A percentile compares a stretch with the other conserved stretches of the same genome.
Conservation (phyloP, 148 eudicot genomes). For the Nepenthes gracilis region DNA sequence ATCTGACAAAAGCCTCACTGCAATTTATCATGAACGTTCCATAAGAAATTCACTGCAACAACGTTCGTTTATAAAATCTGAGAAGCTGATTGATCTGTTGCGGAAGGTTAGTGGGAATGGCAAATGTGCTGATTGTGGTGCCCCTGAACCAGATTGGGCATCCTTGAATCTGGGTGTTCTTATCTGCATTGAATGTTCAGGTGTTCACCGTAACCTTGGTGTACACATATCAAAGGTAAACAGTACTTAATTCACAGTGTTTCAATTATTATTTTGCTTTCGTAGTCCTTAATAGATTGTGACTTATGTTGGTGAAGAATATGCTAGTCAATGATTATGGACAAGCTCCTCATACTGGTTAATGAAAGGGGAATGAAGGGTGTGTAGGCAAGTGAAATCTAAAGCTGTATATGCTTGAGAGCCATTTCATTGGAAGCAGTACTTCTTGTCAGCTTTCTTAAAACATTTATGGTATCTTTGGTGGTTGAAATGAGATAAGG, state of each 20-base stretch:
- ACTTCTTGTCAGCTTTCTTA: no score
- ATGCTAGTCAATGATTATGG: no score
- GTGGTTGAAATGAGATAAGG: no score
- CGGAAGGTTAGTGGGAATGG: constrained; percentile 84
- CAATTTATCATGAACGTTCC: constrained; percentile 52
- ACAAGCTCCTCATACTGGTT: no score
- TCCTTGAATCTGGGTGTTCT: constrained; percentile 95
- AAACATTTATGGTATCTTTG: no score
- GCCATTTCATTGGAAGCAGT: no score
- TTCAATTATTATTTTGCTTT: neutral
- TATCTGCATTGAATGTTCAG: constrained; percentile 98
- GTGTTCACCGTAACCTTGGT: constrained; percentile 98
- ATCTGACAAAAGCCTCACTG: constrained; percentile 55
- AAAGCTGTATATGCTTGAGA: no score
- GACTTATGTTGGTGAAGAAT: neutral
- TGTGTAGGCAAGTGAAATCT: no score
- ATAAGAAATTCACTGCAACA: constrained; percentile 60
- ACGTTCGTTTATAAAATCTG: constrained; percentile 48
- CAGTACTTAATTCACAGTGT: neutral
- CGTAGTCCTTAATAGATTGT: neutral
- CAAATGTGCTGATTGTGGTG: constrained; percentile 96
- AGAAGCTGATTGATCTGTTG: constrained; percentile 74
- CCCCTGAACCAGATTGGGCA: constrained; percentile 98
- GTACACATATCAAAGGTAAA: constrained; percentile 97
- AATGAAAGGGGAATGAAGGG: no score